phyloP scores from a whole-genome alignment of 306 rosid species.

The Castanospermum australe region DNA sequence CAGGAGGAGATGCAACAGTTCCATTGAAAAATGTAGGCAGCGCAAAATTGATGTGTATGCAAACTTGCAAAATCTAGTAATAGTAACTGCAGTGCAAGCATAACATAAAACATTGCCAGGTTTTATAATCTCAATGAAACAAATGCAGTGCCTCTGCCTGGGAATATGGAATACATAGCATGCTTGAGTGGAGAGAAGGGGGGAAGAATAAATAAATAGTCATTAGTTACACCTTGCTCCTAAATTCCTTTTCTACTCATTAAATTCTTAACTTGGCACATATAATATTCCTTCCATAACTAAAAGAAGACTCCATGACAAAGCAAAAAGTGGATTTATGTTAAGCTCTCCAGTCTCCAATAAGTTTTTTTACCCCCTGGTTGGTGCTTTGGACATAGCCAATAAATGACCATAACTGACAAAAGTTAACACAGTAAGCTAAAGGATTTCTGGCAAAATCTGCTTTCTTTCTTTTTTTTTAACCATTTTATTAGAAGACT shows the following conservation, averaged over 20 bases:
- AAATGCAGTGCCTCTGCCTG: too few relatives aligned
- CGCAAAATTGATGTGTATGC: slow-evolving; percentile 1
- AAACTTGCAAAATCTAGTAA: too few relatives aligned
- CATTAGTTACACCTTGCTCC: background rate
- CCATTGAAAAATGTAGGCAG: background rate
- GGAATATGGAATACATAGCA: too few relatives aligned
- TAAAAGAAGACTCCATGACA: background rate
- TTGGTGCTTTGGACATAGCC: background rate
- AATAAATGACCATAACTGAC: background rate
- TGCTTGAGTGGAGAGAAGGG: background rate
- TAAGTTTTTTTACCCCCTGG: background rate
- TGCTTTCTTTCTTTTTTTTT: background rate
- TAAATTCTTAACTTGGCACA: background rate
- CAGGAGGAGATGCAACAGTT: slow-evolving; percentile 25
- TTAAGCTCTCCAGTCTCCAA: background rate
- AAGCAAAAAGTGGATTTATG: background rate
- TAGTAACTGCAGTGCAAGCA: too few relatives aligned
- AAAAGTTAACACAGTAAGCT: background rate
- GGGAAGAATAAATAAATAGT: background rate
- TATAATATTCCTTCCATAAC: background rate
- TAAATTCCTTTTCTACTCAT: background rate
- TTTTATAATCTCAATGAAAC: too few relatives aligned
- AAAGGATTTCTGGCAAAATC: background rate
- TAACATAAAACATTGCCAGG: too few relatives aligned
- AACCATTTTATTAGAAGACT: background rate